phyloP scores from a whole-genome alignment of 179 eudicot species.

The Beta corolliflora region DNA sequence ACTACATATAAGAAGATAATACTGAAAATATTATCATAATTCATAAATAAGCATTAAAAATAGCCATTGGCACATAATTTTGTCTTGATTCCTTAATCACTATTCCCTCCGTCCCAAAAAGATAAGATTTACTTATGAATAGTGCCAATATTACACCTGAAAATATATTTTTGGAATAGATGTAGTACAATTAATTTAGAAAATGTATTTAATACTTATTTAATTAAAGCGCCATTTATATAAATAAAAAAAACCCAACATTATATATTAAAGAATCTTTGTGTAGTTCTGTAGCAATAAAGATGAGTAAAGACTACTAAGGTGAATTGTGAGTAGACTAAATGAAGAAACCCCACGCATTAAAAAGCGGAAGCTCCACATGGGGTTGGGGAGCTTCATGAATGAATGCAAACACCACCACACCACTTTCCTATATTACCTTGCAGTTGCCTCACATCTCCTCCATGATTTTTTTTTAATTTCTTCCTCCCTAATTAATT shows the following conservation, averaged over 20 bases:
- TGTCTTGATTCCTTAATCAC: no score
- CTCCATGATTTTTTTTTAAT: conserved; percentile 9
- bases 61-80: no score
- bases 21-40: no score
- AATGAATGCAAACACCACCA: not conserved
- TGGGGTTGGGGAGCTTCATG: conserved; percentile 10
- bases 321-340: not conserved
- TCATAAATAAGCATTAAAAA: no score
- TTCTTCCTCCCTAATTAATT: not conserved
- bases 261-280: not conserved
- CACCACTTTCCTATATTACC: not conserved
- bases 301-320: not conserved
- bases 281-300: not conserved
- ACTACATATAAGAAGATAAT: no score
- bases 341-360: not conserved
- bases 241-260: not conserved
- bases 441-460: conserved; percentile 22
- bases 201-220: no score
- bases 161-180: no score
- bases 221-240: no score
- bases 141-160: no score
- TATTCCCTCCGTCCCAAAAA: no score
- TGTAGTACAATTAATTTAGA: no score
- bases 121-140: no score
- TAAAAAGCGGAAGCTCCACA: conserved; percentile 9